Evolutionary conservation across 306 rosid species (phyloP).

Genomic region (Rosa multiflora): DNA sequence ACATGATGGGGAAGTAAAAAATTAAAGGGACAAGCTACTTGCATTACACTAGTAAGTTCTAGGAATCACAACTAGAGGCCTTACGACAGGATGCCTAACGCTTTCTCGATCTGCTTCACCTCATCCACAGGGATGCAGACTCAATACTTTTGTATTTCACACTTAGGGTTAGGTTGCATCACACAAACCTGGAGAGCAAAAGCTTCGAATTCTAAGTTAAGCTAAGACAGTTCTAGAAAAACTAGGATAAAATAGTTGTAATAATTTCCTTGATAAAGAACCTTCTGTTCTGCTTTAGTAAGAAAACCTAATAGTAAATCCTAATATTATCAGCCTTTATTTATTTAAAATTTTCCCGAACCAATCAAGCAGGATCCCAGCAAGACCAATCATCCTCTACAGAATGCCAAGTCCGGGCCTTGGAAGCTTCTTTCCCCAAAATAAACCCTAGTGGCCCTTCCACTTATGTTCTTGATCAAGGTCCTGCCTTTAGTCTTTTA

Average conservation of each 20-base stretch:
- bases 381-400: neutral
- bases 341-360: neutral
- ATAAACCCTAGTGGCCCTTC: neutral
- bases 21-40: neutral
- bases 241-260: neutral
- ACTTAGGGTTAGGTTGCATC: neutral
- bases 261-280: neutral
- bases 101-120: neutral
- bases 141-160: neutral
- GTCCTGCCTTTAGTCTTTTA: neutral
- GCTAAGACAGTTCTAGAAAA: neutral
- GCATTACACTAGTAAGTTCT: neutral
- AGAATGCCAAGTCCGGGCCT: neutral
- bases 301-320: neutral
- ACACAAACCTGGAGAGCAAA: neutral
- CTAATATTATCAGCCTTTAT: neutral
- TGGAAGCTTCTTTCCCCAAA: neutral
- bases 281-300: neutral
- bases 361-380: neutral
- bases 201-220: neutral
- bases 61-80: neutral
- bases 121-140: neutral
- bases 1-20: neutral
- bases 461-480: neutral
- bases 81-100: neutral